phyloP scores from a whole-genome alignment of 148 eudicot genomes.

The Euryodendron excelsum region DNA sequence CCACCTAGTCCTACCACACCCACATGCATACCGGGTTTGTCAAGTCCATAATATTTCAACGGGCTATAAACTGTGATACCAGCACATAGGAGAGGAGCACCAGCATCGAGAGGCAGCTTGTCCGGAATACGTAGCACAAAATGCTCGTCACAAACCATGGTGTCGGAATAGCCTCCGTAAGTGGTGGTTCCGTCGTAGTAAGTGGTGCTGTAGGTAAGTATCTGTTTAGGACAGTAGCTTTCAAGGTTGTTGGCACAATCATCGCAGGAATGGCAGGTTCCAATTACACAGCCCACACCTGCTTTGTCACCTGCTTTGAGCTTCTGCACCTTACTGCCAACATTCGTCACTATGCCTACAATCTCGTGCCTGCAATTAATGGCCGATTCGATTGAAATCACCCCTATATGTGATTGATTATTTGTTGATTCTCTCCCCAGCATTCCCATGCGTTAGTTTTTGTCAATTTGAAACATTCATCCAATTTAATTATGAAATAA shows the following conservation, averaged over 20 bases:
- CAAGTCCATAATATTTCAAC: too few relatives aligned
- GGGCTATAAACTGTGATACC: slow-evolving; percentile 47
- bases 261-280: slow-evolving; percentile 26
- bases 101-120: slow-evolving; percentile 26
- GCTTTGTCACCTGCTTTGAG: slow-evolving; percentile 32
- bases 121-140: slow-evolving; percentile 2
- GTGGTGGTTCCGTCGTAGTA: slow-evolving; percentile 25
- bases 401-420: too few relatives aligned
- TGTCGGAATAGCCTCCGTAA: slow-evolving; percentile 30
- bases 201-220: not conserved
- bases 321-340: slow-evolving; percentile 27
- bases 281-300: slow-evolving; percentile 30
- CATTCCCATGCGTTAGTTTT: too few relatives aligned
- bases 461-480: too few relatives aligned
- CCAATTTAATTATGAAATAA: too few relatives aligned
- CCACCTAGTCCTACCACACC: too few relatives aligned
- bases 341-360: slow-evolving; percentile 17
- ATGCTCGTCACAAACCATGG: slow-evolving; percentile 26
- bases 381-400: too few relatives aligned
- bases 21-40: too few relatives aligned
- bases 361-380: slow-evolving; percentile 13
- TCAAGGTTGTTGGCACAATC: slow-evolving; percentile 12
- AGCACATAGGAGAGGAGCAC: slow-evolving; percentile 47
- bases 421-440: too few relatives aligned
- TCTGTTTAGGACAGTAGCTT: slow-evolving; percentile 5